phyloP scores from a whole-genome alignment of 129 eudicot species.

The Scalesia atractyloides region DNA sequence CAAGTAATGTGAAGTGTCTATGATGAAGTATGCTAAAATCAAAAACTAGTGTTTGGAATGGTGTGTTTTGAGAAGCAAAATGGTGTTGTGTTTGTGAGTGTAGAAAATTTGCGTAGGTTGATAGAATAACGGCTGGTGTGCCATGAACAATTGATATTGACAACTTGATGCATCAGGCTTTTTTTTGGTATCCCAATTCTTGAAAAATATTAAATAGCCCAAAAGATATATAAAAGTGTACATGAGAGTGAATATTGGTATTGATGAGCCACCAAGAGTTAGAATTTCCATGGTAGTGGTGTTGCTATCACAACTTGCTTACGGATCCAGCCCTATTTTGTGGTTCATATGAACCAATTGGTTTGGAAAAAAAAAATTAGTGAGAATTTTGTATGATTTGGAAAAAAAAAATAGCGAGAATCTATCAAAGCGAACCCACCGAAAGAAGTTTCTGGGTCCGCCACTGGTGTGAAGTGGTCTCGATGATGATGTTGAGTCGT shows the following conservation, averaged over 20 bases:
- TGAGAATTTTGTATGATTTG: too few relatives aligned
- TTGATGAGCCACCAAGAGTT: constrained; percentile 34
- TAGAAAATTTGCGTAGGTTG: constrained; percentile 41
- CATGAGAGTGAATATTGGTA: constrained; percentile 39
- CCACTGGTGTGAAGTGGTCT: too few relatives aligned
- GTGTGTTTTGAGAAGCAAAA: constrained; percentile 62
- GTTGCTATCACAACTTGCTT: too few relatives aligned
- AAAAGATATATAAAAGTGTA: constrained; percentile 47
- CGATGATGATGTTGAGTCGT: neutral
- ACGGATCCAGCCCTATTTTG: too few relatives aligned
- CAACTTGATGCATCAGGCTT: constrained; percentile 74
- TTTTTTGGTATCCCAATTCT: constrained; percentile 49
- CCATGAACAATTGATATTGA: constrained; percentile 75
- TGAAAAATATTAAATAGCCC: constrained; percentile 55
- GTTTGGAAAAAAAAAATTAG: too few relatives aligned
- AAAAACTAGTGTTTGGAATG: constrained; percentile 56
- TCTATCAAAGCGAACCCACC: too few relatives aligned
- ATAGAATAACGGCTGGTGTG: constrained; percentile 57
- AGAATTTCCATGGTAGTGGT: constrained; percentile 32
- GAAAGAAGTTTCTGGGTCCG: too few relatives aligned
- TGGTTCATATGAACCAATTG: too few relatives aligned
- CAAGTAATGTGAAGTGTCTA: constrained; percentile 69
- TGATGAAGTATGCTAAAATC: constrained; percentile 76
- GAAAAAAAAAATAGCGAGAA: too few relatives aligned
- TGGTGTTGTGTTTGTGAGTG: constrained; percentile 28